Percentiles rank a stretch among this genome's conserved stretches.
These are phyloP conservation scores for Torulaspora quercuum DNA, from an alignment of 805 yeast species.

Conservation along the genomic window DNA sequence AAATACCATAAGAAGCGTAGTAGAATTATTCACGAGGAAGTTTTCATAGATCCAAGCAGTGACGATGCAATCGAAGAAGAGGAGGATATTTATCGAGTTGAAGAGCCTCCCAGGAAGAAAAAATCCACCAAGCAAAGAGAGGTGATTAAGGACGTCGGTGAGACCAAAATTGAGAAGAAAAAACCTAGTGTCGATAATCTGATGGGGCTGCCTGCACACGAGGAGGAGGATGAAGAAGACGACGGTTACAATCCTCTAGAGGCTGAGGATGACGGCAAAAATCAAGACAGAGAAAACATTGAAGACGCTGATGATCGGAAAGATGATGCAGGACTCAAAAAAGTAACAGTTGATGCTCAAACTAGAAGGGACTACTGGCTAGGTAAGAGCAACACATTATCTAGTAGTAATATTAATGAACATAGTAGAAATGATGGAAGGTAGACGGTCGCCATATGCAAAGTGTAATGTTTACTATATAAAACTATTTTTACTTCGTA, in stretches of 20 bases:
- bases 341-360: conserved; percentile 32
- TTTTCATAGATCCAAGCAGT: conserved; percentile 23
- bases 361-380: conserved; percentile 37
- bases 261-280: conserved; percentile 1
- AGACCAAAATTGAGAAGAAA: conserved; percentile 7
- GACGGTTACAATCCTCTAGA: conserved; percentile 27
- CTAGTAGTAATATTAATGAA: conserved; percentile 1
- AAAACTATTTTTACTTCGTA: conserved; percentile 26
- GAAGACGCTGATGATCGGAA: conserved; percentile 5
- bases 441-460: background rate
- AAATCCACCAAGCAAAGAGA: conserved; percentile 6
- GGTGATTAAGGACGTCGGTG: conserved; percentile 11
- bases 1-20: conserved; percentile 28
- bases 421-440: background rate
- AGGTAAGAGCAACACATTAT: conserved; percentile 27
- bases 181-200: conserved; percentile 20
- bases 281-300: background rate
- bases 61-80: conserved; percentile 29
- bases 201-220: conserved; percentile 30
- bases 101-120: conserved; percentile 22
- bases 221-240: conserved; percentile 26
- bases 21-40: conserved; percentile 21
- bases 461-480: conserved; percentile 5
- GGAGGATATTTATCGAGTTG: conserved; percentile 23
- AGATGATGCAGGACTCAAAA: conserved; percentile 13